Conservation (phyloP, 1,284 basidiomycete species). For the Heterobasidion annosum region DNA sequence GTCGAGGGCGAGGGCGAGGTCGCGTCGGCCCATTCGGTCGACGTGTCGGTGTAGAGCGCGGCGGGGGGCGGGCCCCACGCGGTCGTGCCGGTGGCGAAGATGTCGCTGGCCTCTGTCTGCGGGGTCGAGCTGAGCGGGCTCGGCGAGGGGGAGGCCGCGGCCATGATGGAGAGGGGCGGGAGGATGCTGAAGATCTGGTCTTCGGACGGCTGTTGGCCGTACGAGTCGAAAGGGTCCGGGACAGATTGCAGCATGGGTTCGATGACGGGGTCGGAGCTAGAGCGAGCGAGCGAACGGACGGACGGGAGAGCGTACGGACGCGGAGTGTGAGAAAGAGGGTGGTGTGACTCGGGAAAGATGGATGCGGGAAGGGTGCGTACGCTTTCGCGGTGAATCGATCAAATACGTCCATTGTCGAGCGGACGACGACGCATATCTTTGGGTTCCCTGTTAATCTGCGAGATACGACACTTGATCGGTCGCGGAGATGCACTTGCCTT, state of each 20-base stretch:
- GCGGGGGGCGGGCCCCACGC: conserved; percentile 24
- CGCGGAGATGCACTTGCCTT: conserved; percentile 76
- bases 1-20: conserved; percentile 23
- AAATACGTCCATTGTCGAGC: conserved; percentile 75
- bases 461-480: conserved; percentile 38
- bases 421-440: conserved; percentile 64
- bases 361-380: conserved; percentile 31
- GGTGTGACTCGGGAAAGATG: not conserved
- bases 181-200: conserved; percentile 92
- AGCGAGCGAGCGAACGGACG: conserved; percentile 8
- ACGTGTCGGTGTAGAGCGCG: conserved; percentile 29
- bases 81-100: conserved; percentile 25
- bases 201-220: conserved; percentile 81
- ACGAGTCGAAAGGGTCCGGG: conserved; percentile 90
- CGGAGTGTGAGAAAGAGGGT: not conserved
- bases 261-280: conserved; percentile 80
- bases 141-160: conserved; percentile 33
- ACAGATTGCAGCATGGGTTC: conserved; percentile 86
- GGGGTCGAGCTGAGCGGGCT: conserved; percentile 29
- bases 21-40: conserved; percentile 43
- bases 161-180: conserved; percentile 71
- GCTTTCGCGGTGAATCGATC: conserved; percentile 86
- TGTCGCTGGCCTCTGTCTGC: conserved; percentile 27
- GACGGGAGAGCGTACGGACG: not conserved
- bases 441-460: not conserved